Conservation (phyloP, 352 stramenopile species). For the Phytophthora fragariaefolia region DNA sequence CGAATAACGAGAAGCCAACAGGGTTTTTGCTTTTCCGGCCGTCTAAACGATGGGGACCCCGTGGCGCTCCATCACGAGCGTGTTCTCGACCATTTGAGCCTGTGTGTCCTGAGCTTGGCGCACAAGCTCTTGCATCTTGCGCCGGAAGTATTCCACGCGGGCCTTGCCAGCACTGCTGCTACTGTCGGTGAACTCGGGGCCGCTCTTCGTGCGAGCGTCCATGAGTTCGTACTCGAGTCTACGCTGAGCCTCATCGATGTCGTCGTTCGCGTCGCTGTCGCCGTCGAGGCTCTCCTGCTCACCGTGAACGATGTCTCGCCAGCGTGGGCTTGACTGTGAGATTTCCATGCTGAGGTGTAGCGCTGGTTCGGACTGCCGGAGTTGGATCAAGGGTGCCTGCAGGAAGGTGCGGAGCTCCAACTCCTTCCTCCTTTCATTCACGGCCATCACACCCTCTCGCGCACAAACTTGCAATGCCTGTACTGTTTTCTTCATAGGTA, state of each 20-base stretch:
- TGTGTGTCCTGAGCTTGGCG: slow-evolving; percentile 74
- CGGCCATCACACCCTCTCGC: slow-evolving; percentile 38
- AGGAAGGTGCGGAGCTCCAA: slow-evolving; percentile 65
- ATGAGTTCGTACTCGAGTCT: slow-evolving; percentile 25
- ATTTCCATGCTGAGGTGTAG: slow-evolving; percentile 42
- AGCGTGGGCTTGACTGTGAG: slow-evolving; percentile 16
- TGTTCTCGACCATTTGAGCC: slow-evolving; percentile 68
- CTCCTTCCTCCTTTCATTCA: slow-evolving; percentile 55
- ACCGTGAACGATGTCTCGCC: slow-evolving; percentile 11
- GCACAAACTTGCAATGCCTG: slow-evolving; percentile 47
- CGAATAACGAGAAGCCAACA: background rate
- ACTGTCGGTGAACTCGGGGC: slow-evolving; percentile 1
- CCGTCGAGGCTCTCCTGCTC: slow-evolving; percentile 32
- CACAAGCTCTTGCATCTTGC: slow-evolving; percentile 76
- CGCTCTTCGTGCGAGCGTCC: slow-evolving; percentile 19
- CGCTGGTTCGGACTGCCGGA: slow-evolving; percentile 53
- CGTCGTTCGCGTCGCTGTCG: slow-evolving; percentile 30
- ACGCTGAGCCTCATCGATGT: slow-evolving; percentile 24
- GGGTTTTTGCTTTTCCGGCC: background rate
- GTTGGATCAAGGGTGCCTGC: slow-evolving; percentile 50
- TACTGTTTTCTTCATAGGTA: slow-evolving; percentile 43
- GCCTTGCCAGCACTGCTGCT: slow-evolving; percentile 17
- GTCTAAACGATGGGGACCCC: slow-evolving; percentile 43
- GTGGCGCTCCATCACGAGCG: slow-evolving; percentile 55
- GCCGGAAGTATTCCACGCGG: slow-evolving; percentile 58